A percentile compares a stretch with the other conserved stretches of the same genome.
phyloP scores from a whole-genome alignment of 768 basidiomycete species.

The Leccinellum albellum region DNA sequence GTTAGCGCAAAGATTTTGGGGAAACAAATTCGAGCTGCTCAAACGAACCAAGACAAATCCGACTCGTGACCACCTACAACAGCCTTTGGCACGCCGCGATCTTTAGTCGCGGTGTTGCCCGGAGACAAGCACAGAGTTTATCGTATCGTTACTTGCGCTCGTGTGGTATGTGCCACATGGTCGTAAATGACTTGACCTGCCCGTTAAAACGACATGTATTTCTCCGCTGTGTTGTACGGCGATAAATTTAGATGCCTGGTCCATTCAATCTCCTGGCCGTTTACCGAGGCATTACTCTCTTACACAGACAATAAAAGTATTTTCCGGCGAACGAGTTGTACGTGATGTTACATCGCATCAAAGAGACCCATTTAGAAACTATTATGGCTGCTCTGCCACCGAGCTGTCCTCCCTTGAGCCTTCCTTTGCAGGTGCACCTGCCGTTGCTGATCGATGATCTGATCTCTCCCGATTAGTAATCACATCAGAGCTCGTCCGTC shows the following conservation, averaged over 20 bases:
- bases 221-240: conserved; percentile 7
- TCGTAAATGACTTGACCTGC: conserved; percentile 11
- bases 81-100: conserved; percentile 2
- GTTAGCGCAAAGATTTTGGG: conserved; percentile 79
- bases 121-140: conserved; percentile 9
- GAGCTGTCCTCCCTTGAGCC: conserved; percentile 21
- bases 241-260: conserved; percentile 18
- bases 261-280: conserved; percentile 25
- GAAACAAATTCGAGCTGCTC: conserved; percentile 44
- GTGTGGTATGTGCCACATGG: conserved; percentile 4
- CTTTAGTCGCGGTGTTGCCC: conserved; percentile 5
- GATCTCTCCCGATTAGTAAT: conserved; percentile 14
- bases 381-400: conserved; percentile 23
- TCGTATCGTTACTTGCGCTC: conserved; percentile 13
- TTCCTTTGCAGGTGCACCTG: conserved; percentile 18
- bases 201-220: conserved; percentile 6
- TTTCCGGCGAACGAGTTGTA: conserved; percentile 16
- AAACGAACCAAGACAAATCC: conserved; percentile 30
- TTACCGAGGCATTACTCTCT: conserved; percentile 20
- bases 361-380: conserved; percentile 16
- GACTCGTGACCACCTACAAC: conserved; percentile 22
- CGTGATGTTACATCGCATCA: conserved; percentile 19
- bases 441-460: conserved; percentile 13
- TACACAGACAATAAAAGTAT: conserved; percentile 21
- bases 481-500: conserved; percentile 10